Base-by-base conservation (phyloP, 2,329 filamentous ascomycete genomes). In the Colletotrichum sp. region DNA sequence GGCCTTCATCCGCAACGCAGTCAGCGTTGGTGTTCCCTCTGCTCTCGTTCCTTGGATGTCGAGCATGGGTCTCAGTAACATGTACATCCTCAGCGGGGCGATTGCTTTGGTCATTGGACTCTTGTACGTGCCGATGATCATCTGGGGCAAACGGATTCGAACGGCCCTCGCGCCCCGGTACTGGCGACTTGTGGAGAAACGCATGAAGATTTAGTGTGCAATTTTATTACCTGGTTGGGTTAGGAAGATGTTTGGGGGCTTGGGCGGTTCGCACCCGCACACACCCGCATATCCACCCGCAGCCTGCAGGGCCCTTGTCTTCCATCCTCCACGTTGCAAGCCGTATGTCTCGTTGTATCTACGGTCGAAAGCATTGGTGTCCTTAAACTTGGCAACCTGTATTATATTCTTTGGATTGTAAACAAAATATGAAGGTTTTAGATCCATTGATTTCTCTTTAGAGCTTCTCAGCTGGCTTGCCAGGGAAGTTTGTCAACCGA, bases 111-210 rank as follows among this genome's bases (percentile, higher is more conserved):
- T 48, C 1, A 76, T 84, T 12, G 79, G 77, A 0, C 61, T 79
- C 0, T 68, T 83, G 0, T 81, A 79, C 4, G 61, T 84, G 0
- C 83, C 82, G 0, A 78, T 84, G 76, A 78, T 81, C 1, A 79
- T 83, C 57, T 84, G 80, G 79, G 83, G 83, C 7, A 84, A 84
- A 77, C 78, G 39, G 52, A 79, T 82, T 4, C 80, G 82, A 1
- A 69, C 61, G 14, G 72, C 72, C 30, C 72, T 77, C 16, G 72
- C 72, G 7, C 68, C 68, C 4, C 65, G 75, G 48, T 77, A 69
- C 28, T 65, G 32, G 61, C 72, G 72, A 12, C 59, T 77, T 48
- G 75, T 75, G 64, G 68, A 77, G 52, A 68, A 61, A n/a, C 72
- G 64, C 21, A 59, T 36, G 57, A 55, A 69, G 24, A 59, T 63